These are phyloP conservation scores for Pythium folliculosum DNA, from an alignment of 352 stramenopile species.

Conservation along the genomic window DNA sequence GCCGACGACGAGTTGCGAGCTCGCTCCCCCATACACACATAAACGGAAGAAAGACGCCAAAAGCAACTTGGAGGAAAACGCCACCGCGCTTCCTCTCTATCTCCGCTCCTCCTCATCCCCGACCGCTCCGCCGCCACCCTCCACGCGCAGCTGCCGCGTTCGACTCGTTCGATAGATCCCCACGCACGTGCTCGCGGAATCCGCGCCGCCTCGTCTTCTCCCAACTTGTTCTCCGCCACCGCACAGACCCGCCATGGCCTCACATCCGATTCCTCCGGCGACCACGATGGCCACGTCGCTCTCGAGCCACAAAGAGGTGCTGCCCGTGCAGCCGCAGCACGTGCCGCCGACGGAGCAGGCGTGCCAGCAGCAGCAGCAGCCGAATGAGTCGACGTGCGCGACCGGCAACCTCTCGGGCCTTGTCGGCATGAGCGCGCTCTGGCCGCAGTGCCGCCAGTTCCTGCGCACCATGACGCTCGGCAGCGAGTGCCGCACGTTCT, in stretches of 20 bases:
- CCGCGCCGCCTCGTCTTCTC: not conserved
- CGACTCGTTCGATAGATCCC: not conserved
- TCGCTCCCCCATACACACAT: not conserved
- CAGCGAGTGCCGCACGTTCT: constrained; percentile 67
- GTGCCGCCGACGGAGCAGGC: constrained; percentile 15
- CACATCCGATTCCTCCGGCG: constrained; percentile 25
- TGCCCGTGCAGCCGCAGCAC: constrained; percentile 3
- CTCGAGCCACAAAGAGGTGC: constrained; percentile 15
- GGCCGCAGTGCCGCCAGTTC: constrained; percentile 59
- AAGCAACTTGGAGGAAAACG: not conserved
- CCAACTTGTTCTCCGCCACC: not conserved
- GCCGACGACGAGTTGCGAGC: constrained; percentile 2
- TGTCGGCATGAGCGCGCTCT: constrained; percentile 70
- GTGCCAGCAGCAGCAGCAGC: constrained; percentile 22
- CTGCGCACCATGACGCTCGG: constrained; percentile 65
- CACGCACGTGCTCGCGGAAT: not conserved
- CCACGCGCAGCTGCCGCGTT: not conserved
- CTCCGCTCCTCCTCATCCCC: not conserved
- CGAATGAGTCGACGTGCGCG: constrained; percentile 8
- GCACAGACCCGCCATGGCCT: constrained; percentile 19
- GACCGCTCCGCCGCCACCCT: not conserved
- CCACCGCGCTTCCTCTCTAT: not conserved
- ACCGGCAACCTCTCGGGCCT: constrained; percentile 24
- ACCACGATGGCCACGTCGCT: constrained; percentile 25
- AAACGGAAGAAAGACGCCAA: not conserved